phyloP scores from a whole-genome alignment of 106 monocot species.

The Narthecium ossifragum region DNA sequence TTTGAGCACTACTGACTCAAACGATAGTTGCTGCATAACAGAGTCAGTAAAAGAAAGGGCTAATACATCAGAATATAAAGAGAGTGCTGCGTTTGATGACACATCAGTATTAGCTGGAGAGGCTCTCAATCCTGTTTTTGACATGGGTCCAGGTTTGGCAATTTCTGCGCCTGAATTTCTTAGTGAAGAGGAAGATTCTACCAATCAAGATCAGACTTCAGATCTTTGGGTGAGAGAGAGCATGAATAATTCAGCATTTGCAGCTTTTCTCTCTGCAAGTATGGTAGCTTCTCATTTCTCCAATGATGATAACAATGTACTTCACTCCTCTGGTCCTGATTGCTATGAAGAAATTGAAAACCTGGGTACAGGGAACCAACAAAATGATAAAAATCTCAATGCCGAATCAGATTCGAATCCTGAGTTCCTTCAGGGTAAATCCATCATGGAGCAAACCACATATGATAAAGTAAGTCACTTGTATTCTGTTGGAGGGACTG shows the following conservation, averaged over 20 bases:
- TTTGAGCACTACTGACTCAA: neutral
- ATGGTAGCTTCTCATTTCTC: neutral
- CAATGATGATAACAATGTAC: neutral
- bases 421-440: neutral
- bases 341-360: neutral
- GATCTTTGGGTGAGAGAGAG: neutral
- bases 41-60: slow-evolving; percentile 12
- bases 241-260: neutral
- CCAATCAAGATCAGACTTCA: neutral
- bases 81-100: slow-evolving; percentile 5
- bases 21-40: neutral
- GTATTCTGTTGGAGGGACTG: neutral
- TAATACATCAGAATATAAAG: no score
- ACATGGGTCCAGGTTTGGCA: slow-evolving; percentile 1
- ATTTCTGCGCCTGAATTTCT: slow-evolving; percentile 17
- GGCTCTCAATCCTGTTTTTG: neutral
- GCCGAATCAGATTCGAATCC: neutral
- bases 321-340: neutral
- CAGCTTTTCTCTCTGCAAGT: slow-evolving; percentile 5
- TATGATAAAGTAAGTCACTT: no score
- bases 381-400: neutral
- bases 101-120: neutral
- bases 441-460: neutral
- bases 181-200: slow-evolving; percentile 3
- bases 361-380: neutral